Evolutionary conservation across 139 green algal genomes (phyloP), one percentile per base, ranked within the genome.

Genomic region (Closterium sp.): DNA sequence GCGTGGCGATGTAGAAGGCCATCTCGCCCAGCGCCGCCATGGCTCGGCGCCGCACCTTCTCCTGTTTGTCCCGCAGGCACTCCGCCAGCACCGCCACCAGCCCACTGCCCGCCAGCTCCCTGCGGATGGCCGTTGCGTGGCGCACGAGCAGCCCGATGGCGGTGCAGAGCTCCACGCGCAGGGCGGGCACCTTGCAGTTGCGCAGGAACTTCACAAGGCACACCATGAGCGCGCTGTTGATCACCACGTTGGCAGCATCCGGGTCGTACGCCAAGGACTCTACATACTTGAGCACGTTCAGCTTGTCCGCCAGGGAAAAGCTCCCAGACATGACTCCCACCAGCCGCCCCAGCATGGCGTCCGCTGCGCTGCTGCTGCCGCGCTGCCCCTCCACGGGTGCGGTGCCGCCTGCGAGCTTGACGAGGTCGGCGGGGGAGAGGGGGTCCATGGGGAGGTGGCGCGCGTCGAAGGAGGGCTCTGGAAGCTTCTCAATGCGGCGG

Each of bases 1-100:
- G 97, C 25, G 97, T 98, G 33, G 97, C 97, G 0, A 98, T 96
- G 95, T 98, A 99, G 91, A 99, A 99, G 0, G 98, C 95, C 84
- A 99, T 95, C 95, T 99, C 98, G 1, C 97, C 98, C 28, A 99
- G 94, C 0, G 96, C 96, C 21, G 97, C 96, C 95, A 98, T 98
- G 30, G 96, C 96, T 8, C 96, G 95, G 43, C 97, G 94, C 85
- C 91, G 34, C 88, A 94, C 76, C 55, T 86, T 38, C 92, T 97
- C 96, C 81, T 96, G 95, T 84, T 95, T 95, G 88, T 98, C 97
- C 31, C 93, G 87, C 35, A 98, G 92, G 16, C 93, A 95, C 84
- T 97, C 96, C 31, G 95, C 95, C 34, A 99, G 95, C 84, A 96
- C 96, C 76, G 96, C 94, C 76, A 98, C 93, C 21, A 97, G 91